These are phyloP conservation scores for Blastobotrys aristatus DNA, from an alignment of 1,139 yeast species.

Conservation along the genomic window DNA sequence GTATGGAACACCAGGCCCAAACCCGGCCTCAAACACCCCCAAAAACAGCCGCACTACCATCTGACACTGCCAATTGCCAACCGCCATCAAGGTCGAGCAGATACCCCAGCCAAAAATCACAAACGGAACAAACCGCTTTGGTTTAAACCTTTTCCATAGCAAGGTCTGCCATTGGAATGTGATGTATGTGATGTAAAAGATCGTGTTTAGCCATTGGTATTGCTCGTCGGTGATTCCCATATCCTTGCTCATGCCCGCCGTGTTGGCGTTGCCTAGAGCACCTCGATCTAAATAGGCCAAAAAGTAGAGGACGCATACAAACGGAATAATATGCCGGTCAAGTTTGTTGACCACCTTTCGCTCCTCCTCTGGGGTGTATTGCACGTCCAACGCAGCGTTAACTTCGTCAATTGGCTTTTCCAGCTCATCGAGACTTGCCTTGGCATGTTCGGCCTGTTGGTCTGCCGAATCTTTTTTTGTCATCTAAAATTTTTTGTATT, in stretches of 20 bases:
- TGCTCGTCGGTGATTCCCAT: conserved; percentile 42
- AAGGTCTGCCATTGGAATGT: conserved; percentile 27
- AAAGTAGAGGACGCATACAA: conserved; percentile 46
- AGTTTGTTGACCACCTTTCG: conserved; percentile 17
- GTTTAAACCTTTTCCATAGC: conserved; percentile 24
- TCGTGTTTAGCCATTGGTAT: conserved; percentile 30
- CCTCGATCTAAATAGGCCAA: conserved; percentile 55
- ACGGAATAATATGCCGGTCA: conserved; percentile 18
- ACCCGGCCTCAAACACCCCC: conserved; percentile 31
- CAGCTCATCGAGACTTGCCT: conserved; percentile 12
- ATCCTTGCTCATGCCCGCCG: conserved; percentile 53
- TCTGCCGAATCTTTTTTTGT: too few species aligned
- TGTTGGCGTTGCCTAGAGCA: conserved; percentile 57
- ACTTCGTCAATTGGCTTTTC: not conserved
- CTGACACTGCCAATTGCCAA: conserved; percentile 24
- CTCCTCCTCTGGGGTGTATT: conserved; percentile 18
- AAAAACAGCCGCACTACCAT: conserved; percentile 28
- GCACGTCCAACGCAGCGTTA: conserved; percentile 9
- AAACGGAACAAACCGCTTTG: conserved; percentile 26
- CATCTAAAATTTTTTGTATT: too few species aligned
- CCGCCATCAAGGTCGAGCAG: conserved; percentile 25
- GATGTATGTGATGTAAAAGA: conserved; percentile 29
- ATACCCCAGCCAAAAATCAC: conserved; percentile 29
- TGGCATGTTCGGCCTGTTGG: conserved; percentile 1
- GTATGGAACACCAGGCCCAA: conserved; percentile 34